These are phyloP conservation scores for Ceratocystis eucalypticola DNA, from an alignment of 2,329 filamentous ascomycete species.

Conservation along the genomic window DNA sequence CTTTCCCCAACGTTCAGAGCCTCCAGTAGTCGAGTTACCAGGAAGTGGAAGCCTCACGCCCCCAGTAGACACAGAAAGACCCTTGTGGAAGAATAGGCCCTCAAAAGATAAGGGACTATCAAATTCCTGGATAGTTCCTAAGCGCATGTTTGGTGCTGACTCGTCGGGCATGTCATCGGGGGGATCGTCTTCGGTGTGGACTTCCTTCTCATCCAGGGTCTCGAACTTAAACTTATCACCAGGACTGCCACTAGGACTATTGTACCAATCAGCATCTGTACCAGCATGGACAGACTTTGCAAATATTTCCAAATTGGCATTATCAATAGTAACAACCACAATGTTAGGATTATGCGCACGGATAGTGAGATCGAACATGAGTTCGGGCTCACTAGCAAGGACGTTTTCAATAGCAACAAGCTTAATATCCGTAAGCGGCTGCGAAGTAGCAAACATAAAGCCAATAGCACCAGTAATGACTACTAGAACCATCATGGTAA, in stretches of 20 bases:
- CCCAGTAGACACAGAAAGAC: constrained; percentile 58
- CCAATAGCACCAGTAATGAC: constrained; percentile 74
- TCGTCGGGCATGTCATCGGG: constrained; percentile 49
- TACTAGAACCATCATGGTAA: constrained; percentile 68
- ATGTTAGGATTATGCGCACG: constrained; percentile 86
- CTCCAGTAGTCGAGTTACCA: constrained; percentile 78
- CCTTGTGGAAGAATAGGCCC: constrained; percentile 70
- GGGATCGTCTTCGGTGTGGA: constrained; percentile 26
- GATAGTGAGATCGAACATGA: constrained; percentile 86
- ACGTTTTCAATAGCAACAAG: constrained; percentile 77
- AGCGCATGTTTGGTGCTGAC: constrained; percentile 66
- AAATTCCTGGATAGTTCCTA: constrained; percentile 78
- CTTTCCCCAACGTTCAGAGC: constrained; percentile 75
- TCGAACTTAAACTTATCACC: not conserved
- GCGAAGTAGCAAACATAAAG: constrained; percentile 83
- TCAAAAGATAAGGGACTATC: constrained; percentile 83
- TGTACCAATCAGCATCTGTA: constrained; percentile 49
- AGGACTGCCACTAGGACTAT: constrained; percentile 24
- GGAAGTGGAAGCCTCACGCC: constrained; percentile 71
- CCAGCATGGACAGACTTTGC: constrained; percentile 85
- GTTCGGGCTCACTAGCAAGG: constrained; percentile 81
- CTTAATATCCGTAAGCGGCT: constrained; percentile 66
- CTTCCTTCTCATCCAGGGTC: constrained; percentile 3
- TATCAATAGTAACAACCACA: constrained; percentile 70
- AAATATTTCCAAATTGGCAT: constrained; percentile 84